Base-by-base conservation (phyloP, 306 rosid species). In the Sesbania bispinosa region DNA sequence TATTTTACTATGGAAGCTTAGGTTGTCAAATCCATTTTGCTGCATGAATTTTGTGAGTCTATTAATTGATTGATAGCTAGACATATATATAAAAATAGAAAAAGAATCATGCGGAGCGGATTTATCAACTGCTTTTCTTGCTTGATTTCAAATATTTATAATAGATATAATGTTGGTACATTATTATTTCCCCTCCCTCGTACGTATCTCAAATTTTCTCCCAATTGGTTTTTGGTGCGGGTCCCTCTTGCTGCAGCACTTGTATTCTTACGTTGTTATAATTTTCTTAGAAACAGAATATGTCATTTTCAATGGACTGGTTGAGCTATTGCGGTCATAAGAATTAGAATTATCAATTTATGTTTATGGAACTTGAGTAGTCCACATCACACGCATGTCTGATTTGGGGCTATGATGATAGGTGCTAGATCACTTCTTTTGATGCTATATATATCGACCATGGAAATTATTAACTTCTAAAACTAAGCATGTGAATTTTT, bases 361-460 rank as follows among this genome's bases (percentile, higher is more conserved):
- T 62, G 64, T 67, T 54, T 39, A 60, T 58, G 53, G 59, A 70
- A 26, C 59, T 64, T 73, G 78, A 74, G 63, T 48, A 21, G 86
- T 78, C 86, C 41, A 39, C 81, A 72, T 82, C 83, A 69, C 69
- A 82, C 71, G 83, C 65, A 63, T 67, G 68, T 55, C 71, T 78
- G 51, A 26, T 69, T 47, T 54, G 24, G 72, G 30, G n/a, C 50
- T 77, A 70, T 54, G 24, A 33, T 59, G 19, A 42, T 67, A 66
- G 10, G 16, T 19, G 13, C 68, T 30, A 24, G 18, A 2, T 64
- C 46, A 2, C 77, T 73, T 66, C 74, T 67, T 72, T 50, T 58
- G 7, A 36, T 73, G 47, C 39, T 23, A 46, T 69, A 38, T 77
- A 35, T 27, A 27, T 27, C 2, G 77, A 47, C 83, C 80, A 74